A percentile compares a stretch with the other conserved stretches of the same genome.
Conservation (phyloP, 1,284 basidiomycete species). For the Cystobasidium slooffiae region DNA sequence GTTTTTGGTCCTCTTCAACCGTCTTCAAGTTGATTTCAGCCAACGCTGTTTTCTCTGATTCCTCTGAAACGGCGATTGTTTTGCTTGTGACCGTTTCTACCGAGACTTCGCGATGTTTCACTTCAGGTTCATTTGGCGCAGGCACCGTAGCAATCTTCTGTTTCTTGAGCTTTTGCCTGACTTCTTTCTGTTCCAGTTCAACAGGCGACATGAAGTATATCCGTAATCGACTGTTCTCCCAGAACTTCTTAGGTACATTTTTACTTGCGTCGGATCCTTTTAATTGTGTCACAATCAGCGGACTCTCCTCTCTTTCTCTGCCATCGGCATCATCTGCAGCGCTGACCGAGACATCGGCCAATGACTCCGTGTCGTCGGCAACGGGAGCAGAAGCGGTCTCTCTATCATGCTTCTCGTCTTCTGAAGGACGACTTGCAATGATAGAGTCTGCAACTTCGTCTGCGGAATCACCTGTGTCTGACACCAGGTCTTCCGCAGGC, state of each 20-base stretch:
- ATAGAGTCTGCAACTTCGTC: slow-evolving; percentile 20
- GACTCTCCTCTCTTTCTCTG: neutral
- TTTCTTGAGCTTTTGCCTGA: slow-evolving; percentile 13
- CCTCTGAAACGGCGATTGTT: neutral
- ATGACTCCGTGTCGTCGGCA: neutral
- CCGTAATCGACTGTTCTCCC: slow-evolving; percentile 52
- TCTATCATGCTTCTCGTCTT: neutral
- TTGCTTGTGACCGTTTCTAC: neutral
- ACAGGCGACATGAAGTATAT: slow-evolving; percentile 53
- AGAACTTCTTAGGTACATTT: slow-evolving; percentile 37
- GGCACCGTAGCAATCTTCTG: slow-evolving; percentile 2
- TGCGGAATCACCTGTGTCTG: slow-evolving; percentile 27
- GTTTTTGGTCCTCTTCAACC: no score
- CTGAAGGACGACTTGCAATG: slow-evolving; percentile 25
- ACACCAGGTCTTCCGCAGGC: slow-evolving; percentile 15
- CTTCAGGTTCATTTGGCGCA: neutral
- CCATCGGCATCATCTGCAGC: neutral
- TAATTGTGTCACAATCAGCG: neutral
- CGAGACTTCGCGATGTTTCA: slow-evolving; percentile 6
- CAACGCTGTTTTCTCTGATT: no score
- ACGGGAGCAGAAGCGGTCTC: neutral
- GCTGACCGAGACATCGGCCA: neutral
- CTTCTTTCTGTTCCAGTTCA: slow-evolving; percentile 32
- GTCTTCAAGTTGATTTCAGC: no score
- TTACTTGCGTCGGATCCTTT: neutral